Conservation (phyloP, 129 eudicot genomes). For the Lactuca sativa region DNA sequence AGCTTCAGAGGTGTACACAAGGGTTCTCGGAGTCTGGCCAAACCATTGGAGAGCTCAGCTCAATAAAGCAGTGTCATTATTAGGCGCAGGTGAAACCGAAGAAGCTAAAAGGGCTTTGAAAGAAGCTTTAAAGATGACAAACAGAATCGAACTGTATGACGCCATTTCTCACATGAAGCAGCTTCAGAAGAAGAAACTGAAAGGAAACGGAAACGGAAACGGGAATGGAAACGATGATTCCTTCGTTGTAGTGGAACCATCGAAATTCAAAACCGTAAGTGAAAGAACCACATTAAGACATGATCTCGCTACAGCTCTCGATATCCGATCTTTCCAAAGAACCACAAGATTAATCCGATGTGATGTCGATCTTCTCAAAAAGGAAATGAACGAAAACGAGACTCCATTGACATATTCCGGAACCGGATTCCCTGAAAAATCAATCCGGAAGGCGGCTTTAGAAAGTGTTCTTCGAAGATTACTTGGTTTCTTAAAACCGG, state of each 20-base stretch:
- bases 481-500: constrained; percentile 83
- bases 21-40: constrained; percentile 94
- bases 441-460: constrained; percentile 88
- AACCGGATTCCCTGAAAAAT: constrained; percentile 76
- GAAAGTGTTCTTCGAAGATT: constrained; percentile 75
- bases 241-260: constrained; percentile 62
- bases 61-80: constrained; percentile 87
- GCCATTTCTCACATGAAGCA: constrained; percentile 92
- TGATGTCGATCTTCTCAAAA: constrained; percentile 76
- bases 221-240: constrained; percentile 69
- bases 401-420: constrained; percentile 82
- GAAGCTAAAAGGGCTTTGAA: constrained; percentile 92
- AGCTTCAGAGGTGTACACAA: constrained; percentile 95
- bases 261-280: constrained; percentile 69
- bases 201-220: constrained; percentile 46
- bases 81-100: constrained; percentile 96
- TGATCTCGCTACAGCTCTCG: constrained; percentile 74
- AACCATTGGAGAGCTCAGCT: constrained; percentile 97
- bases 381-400: constrained; percentile 78
- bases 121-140: constrained; percentile 96
- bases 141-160: constrained; percentile 90
- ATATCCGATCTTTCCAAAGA: constrained; percentile 77
- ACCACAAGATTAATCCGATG: constrained; percentile 79
- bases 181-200: constrained; percentile 75
- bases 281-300: constrained; percentile 77